These are phyloP conservation scores for Yarrowia sp. DNA, from an alignment of 805 yeast genomes.

Conservation along the genomic window DNA sequence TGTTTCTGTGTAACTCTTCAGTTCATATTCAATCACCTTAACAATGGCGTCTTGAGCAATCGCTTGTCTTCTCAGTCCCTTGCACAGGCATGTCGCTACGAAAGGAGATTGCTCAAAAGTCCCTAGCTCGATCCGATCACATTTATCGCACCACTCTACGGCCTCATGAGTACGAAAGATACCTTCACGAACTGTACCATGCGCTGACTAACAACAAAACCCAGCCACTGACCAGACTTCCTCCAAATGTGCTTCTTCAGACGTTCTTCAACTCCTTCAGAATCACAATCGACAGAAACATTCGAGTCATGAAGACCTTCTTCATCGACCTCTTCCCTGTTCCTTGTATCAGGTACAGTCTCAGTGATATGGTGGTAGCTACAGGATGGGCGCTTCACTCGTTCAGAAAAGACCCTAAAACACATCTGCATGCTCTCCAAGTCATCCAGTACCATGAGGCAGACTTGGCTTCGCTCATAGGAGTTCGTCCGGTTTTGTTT, in stretches of 20 bases:
- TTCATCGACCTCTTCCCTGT: not conserved
- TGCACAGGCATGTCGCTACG: not conserved
- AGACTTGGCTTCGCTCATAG: not conserved
- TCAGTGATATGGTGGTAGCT: not conserved
- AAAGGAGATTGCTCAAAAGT: not conserved
- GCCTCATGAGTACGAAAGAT: conserved; percentile 5
- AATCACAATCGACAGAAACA: conserved; percentile 8
- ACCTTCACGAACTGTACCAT: not conserved
- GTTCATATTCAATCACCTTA: too few species aligned
- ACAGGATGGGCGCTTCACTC: not conserved
- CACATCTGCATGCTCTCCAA: conserved; percentile 3
- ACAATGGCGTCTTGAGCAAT: too few species aligned
- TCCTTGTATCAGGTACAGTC: not conserved
- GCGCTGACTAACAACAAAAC: not conserved
- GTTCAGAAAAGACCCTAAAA: not conserved
- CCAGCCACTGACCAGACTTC: not conserved
- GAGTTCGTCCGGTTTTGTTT: conserved; percentile 2
- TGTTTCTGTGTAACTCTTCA: too few species aligned
- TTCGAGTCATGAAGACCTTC: conserved; percentile 16
- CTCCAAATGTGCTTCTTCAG: conserved; percentile 3
- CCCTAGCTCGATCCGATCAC: not conserved
- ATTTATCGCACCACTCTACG: not conserved
- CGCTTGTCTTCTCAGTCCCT: too few species aligned
- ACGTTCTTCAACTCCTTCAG: conserved; percentile 8
- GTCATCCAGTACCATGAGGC: conserved; percentile 1